Evolutionary conservation across 75 land plant species (phyloP).

Genomic region (Cryptomeria japonica): DNA sequence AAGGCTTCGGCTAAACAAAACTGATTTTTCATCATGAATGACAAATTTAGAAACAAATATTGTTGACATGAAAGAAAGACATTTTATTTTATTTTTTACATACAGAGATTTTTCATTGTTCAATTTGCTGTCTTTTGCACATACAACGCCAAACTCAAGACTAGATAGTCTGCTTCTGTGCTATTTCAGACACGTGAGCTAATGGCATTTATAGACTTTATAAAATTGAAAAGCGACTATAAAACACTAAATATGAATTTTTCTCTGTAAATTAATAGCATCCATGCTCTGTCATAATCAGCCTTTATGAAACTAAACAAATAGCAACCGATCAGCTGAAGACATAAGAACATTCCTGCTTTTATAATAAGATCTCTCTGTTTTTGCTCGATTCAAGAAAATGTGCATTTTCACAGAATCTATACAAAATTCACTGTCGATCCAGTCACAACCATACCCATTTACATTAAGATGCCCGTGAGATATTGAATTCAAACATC

Average conservation of each 20-base stretch:
- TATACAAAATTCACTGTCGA: background rate
- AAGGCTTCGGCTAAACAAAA: background rate
- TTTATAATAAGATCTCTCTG: background rate
- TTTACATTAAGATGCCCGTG: background rate
- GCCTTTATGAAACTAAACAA: background rate
- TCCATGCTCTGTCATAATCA: background rate
- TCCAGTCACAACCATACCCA: background rate
- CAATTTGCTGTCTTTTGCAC: background rate
- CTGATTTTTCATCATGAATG: background rate
- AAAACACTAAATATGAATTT: background rate
- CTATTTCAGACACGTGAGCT: background rate
- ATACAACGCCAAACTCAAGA: background rate
- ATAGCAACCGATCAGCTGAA: background rate
- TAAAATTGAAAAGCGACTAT: background rate
- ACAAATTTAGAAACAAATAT: too few relatives aligned
- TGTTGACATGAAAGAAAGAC: background rate
- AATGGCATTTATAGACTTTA: background rate
- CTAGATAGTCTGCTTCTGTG: too few relatives aligned
- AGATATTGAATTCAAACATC: background rate
- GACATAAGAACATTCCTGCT: too few relatives aligned
- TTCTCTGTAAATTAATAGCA: too few relatives aligned
- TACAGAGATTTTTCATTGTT: too few relatives aligned
- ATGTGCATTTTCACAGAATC: background rate
- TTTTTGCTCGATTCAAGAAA: background rate
- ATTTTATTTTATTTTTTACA: too few relatives aligned